phyloP scores from a whole-genome alignment of 2,329 filamentous ascomycete genomes.

The Neonectria punicea region DNA sequence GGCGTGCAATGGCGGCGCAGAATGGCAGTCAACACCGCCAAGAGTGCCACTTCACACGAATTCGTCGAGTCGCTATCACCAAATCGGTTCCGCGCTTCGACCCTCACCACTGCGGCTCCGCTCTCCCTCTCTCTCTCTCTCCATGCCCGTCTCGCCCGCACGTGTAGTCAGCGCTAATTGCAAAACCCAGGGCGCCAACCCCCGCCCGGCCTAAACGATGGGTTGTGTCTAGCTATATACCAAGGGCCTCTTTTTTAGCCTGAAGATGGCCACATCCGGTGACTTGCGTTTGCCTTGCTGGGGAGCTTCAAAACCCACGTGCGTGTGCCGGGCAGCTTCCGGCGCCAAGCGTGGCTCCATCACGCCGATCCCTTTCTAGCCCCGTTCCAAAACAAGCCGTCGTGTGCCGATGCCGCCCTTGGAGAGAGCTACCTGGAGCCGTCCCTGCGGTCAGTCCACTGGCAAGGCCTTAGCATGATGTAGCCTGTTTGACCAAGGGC shows the following conservation, averaged over 20 bases:
- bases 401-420: background rate
- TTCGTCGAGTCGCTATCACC: background rate
- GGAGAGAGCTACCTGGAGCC: background rate
- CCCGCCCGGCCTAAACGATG: background rate
- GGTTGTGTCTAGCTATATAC: background rate
- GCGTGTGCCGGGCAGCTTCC: background rate
- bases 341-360: background rate
- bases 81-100: constrained; percentile 2
- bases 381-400: background rate
- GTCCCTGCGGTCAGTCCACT: background rate
- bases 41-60: background rate
- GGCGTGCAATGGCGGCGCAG: background rate
- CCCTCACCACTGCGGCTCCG: constrained; percentile 10
- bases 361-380: background rate
- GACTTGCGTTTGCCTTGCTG: background rate
- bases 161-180: constrained; percentile 86
- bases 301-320: background rate
- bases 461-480: background rate
- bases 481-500: background rate
- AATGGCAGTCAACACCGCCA: background rate
- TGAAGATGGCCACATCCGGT: background rate
- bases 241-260: background rate
- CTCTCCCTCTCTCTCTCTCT: constrained; percentile 1
- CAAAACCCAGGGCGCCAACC: background rate
- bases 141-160: constrained; percentile 49